These are phyloP conservation scores for Aureobasidium subglaciale DNA, from an alignment of 2,329 filamentous ascomycete genomes.

Conservation along the genomic window DNA sequence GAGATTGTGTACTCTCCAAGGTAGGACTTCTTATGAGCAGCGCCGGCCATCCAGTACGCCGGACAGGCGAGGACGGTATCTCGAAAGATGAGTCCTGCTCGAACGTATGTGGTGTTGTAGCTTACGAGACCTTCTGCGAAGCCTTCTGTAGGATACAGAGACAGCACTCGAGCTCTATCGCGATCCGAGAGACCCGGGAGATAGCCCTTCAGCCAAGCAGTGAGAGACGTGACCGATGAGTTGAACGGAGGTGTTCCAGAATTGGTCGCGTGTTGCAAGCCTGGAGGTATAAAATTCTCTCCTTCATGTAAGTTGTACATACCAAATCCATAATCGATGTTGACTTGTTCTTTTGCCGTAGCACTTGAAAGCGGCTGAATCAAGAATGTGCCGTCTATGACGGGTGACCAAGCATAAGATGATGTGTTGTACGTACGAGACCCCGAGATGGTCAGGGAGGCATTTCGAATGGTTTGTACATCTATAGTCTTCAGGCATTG, in stretches of 20 bases:
- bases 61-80: constrained; percentile 56
- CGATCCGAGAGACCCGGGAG: constrained; percentile 40
- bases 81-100: constrained; percentile 52
- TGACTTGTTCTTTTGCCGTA: constrained; percentile 32
- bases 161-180: constrained; percentile 36
- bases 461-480: constrained; percentile 47
- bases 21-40: constrained; percentile 42
- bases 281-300: constrained; percentile 52
- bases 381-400: constrained; percentile 52
- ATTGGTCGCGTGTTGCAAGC: constrained; percentile 33
- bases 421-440: constrained; percentile 49
- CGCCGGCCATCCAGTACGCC: constrained; percentile 48
- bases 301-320: constrained; percentile 59
- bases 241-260: constrained; percentile 39
- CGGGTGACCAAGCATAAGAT: constrained; percentile 54
- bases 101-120: constrained; percentile 46
- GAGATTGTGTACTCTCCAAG: constrained; percentile 53
- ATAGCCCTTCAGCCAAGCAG: constrained; percentile 48
- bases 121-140: constrained; percentile 39
- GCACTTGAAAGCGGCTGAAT: constrained; percentile 40
- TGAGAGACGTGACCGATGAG: constrained; percentile 43
- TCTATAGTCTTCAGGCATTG: constrained; percentile 49
- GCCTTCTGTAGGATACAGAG: constrained; percentile 44
- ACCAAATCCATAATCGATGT: constrained; percentile 43
- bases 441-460: constrained; percentile 42